Conservation (phyloP, 2,329 filamentous ascomycete genomes). For the Penicillium sp. region DNA sequence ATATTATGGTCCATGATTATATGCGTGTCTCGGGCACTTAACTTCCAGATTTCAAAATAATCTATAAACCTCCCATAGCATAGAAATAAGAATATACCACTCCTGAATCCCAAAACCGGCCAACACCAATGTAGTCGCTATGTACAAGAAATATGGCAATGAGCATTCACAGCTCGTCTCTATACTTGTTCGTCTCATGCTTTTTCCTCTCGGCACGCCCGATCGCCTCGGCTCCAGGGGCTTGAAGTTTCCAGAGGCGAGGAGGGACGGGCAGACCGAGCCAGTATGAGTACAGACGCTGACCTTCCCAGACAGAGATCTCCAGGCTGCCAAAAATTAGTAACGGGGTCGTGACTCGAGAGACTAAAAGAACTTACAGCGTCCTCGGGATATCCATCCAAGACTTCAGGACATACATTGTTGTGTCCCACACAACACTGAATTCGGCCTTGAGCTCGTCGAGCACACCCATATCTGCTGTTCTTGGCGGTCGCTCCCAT, state of each 20-base stretch:
- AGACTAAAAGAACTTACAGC: conserved; percentile 58
- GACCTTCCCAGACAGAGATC: conserved; percentile 54
- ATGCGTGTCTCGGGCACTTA: not conserved
- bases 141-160: conserved; percentile 17
- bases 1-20: not conserved
- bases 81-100: not conserved
- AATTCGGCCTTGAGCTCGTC: conserved; percentile 66
- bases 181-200: too few species aligned
- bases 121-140: conserved; percentile 17
- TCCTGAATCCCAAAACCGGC: conserved; percentile 4
- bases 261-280: conserved; percentile 60
- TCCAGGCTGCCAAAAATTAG: conserved; percentile 40
- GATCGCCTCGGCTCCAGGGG: conserved; percentile 32
- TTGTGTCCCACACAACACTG: conserved; percentile 59
- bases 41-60: not conserved
- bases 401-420: conserved; percentile 64
- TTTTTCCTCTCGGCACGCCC: not conserved
- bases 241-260: conserved; percentile 54
- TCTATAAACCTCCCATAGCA: not conserved
- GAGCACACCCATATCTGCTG: conserved; percentile 45
- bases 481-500: conserved; percentile 30
- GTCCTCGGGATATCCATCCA: conserved; percentile 69
- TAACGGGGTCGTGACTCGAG: not conserved
- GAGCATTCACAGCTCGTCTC: conserved; percentile 38
- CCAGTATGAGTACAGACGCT: conserved; percentile 60